These are phyloP conservation scores for Phytopythium vexans DNA, from an alignment of 352 stramenopile species.

Conservation along the genomic window DNA sequence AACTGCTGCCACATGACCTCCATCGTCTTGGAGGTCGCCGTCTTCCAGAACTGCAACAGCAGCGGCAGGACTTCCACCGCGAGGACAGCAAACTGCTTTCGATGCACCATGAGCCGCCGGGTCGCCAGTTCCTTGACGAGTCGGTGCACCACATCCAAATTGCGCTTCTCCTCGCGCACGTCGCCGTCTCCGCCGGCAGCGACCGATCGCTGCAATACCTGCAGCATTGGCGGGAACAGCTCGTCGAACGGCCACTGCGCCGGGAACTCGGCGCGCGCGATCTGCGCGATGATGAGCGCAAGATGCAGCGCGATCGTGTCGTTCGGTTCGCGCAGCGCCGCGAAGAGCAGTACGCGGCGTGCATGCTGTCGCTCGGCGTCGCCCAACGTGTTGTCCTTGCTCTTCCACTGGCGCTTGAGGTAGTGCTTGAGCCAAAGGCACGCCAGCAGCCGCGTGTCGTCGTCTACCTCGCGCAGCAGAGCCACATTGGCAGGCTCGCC, in stretches of 20 bases:
- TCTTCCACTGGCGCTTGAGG: slow-evolving; percentile 50
- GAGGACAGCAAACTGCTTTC: slow-evolving; percentile 76
- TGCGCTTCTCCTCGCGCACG: slow-evolving; percentile 23
- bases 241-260: slow-evolving; percentile 56
- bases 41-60: slow-evolving; percentile 61
- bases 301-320: slow-evolving; percentile 56
- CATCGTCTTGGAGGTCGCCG: slow-evolving; percentile 21
- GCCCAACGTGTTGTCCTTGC: slow-evolving; percentile 16
- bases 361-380: slow-evolving; percentile 46
- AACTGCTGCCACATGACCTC: slow-evolving; percentile 26
- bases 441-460: slow-evolving; percentile 56
- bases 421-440: slow-evolving; percentile 81
- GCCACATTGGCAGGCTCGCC: slow-evolving; percentile 19
- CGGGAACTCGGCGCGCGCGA: slow-evolving; percentile 77
- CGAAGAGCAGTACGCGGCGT: slow-evolving; percentile 52
- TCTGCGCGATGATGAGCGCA: slow-evolving; percentile 55
- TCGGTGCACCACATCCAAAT: slow-evolving; percentile 62
- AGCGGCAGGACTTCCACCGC: slow-evolving; percentile 63
- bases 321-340: slow-evolving; percentile 63
- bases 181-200: slow-evolving; percentile 3
- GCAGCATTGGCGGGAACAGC: slow-evolving; percentile 64
- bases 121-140: slow-evolving; percentile 80
- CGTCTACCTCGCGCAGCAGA: slow-evolving; percentile 26
- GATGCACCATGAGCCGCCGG: slow-evolving; percentile 73
- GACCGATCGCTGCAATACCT: slow-evolving; percentile 31